Conservation (phyloP, 768 basidiomycete species). For the Trametes cinnabarina region DNA sequence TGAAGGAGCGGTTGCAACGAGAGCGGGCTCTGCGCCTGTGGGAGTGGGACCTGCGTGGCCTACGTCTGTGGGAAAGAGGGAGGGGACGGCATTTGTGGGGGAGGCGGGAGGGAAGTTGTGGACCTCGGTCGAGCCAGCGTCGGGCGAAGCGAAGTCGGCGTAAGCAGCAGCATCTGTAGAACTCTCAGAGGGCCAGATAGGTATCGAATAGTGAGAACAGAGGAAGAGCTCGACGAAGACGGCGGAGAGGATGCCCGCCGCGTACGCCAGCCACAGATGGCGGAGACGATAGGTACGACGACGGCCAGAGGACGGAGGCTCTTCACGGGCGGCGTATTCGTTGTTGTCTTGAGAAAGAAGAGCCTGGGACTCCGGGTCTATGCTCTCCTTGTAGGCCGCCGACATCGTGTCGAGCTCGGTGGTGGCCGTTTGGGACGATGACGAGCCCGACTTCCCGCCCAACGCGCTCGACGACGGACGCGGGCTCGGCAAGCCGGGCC, state of each 20-base stretch:
- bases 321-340: not conserved
- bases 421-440: not conserved
- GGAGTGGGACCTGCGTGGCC: slow-evolving; percentile 78
- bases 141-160: slow-evolving; percentile 53
- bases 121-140: slow-evolving; percentile 68
- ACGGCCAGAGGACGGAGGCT: not conserved
- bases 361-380: slow-evolving; percentile 12
- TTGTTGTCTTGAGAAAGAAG: slow-evolving; percentile 13
- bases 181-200: not conserved
- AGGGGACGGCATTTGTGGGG: slow-evolving; percentile 71
- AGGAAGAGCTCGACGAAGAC: slow-evolving; percentile 49
- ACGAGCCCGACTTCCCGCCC: no score
- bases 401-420: slow-evolving; percentile 1
- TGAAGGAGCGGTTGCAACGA: slow-evolving; percentile 71
- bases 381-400: slow-evolving; percentile 11
- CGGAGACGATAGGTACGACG: slow-evolving; percentile 8
- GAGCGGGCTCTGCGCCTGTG: slow-evolving; percentile 73
- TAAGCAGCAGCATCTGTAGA: slow-evolving; percentile 16
- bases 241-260: slow-evolving; percentile 51
- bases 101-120: slow-evolving; percentile 70
- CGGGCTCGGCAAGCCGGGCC: no score
- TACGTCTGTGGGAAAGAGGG: slow-evolving; percentile 72
- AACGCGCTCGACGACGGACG: no score
- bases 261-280: slow-evolving; percentile 21
- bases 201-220: slow-evolving; percentile 40